Evolutionary conservation across 2,329 filamentous ascomycete genomes (phyloP).

Genomic region (Trichoderma sp.): DNA sequence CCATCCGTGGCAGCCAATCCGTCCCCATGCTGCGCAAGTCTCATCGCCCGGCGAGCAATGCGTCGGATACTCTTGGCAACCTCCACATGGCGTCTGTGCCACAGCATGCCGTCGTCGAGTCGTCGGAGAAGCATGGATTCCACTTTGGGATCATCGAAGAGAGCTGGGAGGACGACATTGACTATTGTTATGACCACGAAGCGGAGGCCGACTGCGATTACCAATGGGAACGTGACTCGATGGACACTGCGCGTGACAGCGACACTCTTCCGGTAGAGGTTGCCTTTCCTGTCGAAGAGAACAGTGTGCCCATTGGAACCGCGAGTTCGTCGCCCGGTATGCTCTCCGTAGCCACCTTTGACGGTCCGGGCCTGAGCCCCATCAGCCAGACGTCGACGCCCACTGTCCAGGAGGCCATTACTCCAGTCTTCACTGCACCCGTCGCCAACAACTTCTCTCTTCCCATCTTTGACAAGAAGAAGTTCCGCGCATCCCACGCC

Average conservation of each 20-base stretch:
- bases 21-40: conserved; percentile 54
- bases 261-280: conserved; percentile 31
- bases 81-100: conserved; percentile 39
- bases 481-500: conserved; percentile 45
- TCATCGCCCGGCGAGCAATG: conserved; percentile 49
- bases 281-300: conserved; percentile 30
- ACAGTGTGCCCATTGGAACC: conserved; percentile 17
- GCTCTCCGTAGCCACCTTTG: conserved; percentile 37
- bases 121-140: conserved; percentile 25
- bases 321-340: conserved; percentile 34
- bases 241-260: conserved; percentile 43
- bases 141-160: conserved; percentile 42
- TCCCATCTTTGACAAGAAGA: conserved; percentile 45
- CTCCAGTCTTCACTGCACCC: conserved; percentile 42
- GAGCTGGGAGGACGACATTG: conserved; percentile 69
- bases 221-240: conserved; percentile 62
- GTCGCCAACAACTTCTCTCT: conserved; percentile 56
- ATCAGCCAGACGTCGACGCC: conserved; percentile 48
- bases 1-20: conserved; percentile 57
- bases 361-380: conserved; percentile 53
- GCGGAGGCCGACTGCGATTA: conserved; percentile 68
- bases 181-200: conserved; percentile 71
- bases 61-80: conserved; percentile 55
- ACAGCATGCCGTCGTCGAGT: conserved; percentile 34
- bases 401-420: conserved; percentile 47